Percentiles rank a stretch among this genome's conserved stretches.
phyloP scores from a whole-genome alignment of 768 basidiomycete genomes.

The Imleria badia region DNA sequence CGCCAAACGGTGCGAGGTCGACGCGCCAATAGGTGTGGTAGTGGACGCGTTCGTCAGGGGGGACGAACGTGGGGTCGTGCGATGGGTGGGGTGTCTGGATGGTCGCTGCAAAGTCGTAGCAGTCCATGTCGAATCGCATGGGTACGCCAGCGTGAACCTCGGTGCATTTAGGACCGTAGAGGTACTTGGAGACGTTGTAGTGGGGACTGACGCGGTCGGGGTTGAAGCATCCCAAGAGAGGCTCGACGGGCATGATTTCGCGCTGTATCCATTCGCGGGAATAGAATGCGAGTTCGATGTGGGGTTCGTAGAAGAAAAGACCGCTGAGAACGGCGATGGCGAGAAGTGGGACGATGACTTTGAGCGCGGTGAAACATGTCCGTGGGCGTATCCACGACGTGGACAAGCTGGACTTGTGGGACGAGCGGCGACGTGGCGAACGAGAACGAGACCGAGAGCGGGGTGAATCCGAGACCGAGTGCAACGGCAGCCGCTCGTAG shows the following conservation, averaged over 20 bases:
- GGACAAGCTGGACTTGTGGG: conserved; percentile 27
- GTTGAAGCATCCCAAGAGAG: conserved; percentile 76
- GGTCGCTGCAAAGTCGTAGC: conserved; percentile 90
- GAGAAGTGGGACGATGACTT: conserved; percentile 41
- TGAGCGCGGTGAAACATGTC: conserved; percentile 40
- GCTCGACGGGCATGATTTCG: conserved; percentile 65
- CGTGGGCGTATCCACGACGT: conserved; percentile 35
- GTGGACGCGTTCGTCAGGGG: conserved; percentile 48
- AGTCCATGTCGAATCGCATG: conserved; percentile 80
- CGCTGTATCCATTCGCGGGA: conserved; percentile 68
- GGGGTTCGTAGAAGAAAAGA: conserved; percentile 71
- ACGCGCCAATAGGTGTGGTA: conserved; percentile 95
- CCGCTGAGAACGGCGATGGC: conserved; percentile 44
- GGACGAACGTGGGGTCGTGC: conserved; percentile 8
- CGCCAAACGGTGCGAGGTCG: conserved; percentile 79
- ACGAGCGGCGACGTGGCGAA: conserved; percentile 23
- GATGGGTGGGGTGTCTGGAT: conserved; percentile 43
- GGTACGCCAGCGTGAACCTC: conserved; percentile 81
- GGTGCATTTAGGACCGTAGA: conserved; percentile 64
- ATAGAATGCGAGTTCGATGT: conserved; percentile 84
- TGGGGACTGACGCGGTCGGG: conserved; percentile 52
- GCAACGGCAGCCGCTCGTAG: conserved; percentile 53
- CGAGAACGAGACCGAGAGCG: conserved; percentile 22
- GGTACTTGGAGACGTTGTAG: conserved; percentile 65
- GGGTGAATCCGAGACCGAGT: conserved; percentile 37